Evolutionary conservation across 2,329 filamentous ascomycete species (phyloP).

Genomic region (Scedosporium dehoogii): DNA sequence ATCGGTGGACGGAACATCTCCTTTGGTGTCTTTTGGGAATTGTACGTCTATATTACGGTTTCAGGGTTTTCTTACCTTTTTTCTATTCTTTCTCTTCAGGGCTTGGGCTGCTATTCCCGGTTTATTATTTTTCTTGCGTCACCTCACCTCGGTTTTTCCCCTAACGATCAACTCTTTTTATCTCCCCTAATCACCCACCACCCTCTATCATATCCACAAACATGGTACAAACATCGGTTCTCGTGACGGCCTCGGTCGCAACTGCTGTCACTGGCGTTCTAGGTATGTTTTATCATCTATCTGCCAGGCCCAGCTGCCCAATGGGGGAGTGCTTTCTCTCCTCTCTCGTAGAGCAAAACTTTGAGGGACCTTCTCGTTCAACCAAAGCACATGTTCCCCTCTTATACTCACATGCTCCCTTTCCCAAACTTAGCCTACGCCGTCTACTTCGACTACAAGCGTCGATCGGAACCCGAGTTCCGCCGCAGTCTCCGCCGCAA

Average conservation of each 20-base stretch:
- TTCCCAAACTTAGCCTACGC: constrained; percentile 42
- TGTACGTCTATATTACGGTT: neutral
- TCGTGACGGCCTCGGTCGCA: constrained; percentile 53
- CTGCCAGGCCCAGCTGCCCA: neutral
- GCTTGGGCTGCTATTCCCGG: neutral
- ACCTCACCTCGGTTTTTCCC: constrained; percentile 6
- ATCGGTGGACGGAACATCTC: too few relatives aligned
- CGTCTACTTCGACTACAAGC: constrained; percentile 59
- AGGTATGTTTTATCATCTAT: constrained; percentile 32
- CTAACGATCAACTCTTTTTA: constrained; percentile 8
- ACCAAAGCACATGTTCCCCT: constrained; percentile 2
- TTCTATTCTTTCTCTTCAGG: neutral
- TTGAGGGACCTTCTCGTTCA: neutral
- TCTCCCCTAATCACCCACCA: neutral
- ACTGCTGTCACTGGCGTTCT: constrained; percentile 49
- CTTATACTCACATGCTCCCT: constrained; percentile 3
- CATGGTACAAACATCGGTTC: constrained; percentile 41
- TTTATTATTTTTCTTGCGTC: neutral
- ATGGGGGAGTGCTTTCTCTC: constrained; percentile 5
- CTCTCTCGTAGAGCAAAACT: neutral
- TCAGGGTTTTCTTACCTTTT: neutral
- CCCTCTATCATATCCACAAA: constrained; percentile 10
- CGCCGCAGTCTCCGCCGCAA: constrained; percentile 61
- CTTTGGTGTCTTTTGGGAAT: neutral
- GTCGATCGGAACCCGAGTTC: constrained; percentile 55